These are phyloP conservation scores for Camellia sinensis DNA, from an alignment of 148 eudicot species.

Conservation along the genomic window DNA sequence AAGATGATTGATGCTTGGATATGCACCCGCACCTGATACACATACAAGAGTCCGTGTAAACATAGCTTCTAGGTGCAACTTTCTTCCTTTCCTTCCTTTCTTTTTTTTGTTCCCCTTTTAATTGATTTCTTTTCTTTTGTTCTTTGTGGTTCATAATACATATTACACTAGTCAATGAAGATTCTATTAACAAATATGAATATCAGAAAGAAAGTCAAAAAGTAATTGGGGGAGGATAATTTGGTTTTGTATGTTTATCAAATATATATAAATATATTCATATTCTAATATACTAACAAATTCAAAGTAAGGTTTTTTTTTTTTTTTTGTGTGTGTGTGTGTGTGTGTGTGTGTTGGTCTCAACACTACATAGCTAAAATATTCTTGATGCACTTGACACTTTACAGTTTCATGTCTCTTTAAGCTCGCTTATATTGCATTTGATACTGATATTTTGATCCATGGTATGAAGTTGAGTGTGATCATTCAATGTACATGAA, in stretches of 20 bases:
- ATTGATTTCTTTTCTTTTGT: neutral
- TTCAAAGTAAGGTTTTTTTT: neutral
- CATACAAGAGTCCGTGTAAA: too few species aligned
- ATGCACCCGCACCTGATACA: too few species aligned
- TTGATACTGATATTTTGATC: neutral
- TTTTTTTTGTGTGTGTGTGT: too few species aligned
- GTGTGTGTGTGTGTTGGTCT: too few species aligned
- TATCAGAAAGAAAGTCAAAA: neutral
- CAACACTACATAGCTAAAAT: neutral
- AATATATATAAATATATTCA: neutral
- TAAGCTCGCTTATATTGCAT: constrained; percentile 3
- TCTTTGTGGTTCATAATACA: neutral
- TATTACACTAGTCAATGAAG: neutral
- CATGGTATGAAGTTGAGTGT: neutral
- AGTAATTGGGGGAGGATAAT: neutral
- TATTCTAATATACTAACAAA: neutral
- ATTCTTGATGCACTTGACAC: neutral
- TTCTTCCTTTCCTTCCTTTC: neutral
- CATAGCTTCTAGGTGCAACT: neutral
- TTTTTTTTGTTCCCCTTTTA: neutral
- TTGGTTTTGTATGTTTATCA: neutral
- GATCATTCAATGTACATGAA: neutral
- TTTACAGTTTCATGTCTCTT: neutral
- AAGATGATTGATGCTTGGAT: too few species aligned
- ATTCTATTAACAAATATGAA: neutral